Base-by-base conservation (phyloP, 2,329 filamentous ascomycete genomes). In the Neopestalotiopsis sp. region DNA sequence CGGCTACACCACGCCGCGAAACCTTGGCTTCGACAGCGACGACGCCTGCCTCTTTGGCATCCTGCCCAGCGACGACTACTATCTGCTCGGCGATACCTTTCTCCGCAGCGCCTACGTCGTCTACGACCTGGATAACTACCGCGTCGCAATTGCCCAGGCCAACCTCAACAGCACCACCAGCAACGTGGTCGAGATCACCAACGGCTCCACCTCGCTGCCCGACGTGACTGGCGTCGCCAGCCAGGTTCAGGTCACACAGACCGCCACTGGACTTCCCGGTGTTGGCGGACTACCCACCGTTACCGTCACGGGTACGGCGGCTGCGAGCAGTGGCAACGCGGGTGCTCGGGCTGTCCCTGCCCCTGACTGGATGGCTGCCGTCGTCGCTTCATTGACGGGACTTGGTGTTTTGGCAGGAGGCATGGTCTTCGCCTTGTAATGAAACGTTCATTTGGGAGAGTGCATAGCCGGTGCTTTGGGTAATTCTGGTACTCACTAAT, bases 41-140 rank as follows among this genome's bases (percentile, higher is more conserved):
- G 45, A 62, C 59, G 76, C 81, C 5, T 90, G 89, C 75, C 82
- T 86, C 72, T 87, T 90, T 65, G 88, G 88, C 61, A 83, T 91
- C 68, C 82, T 85, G 73, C 65, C 73, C 12, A 82, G 78, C 67
- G 76, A 80, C 20, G 75, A 73, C 58, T 74, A 76, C 68, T 84
- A 82, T 32, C 78, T 86, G 14, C 80, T 86, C 2, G 84, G 84
- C 59, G 84, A 85, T 73, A 83, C 81, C 4, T 85, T 86, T 71
- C 74, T 86, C 63, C 81, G 84, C 17, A 81, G 80, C 34, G 83
- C 83, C 12, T 89, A 89, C 74, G 85, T 87, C 65, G 86, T 88
- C 67, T 88, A 88, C 75, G 86, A 89, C 73, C 75, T 88, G 57
- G 79, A 79, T 67, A 83, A 87, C 76, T 74, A 84, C 73, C 78